These are phyloP conservation scores for Carnegiea gigantea DNA, from an alignment of 179 eudicot genomes.

Conservation along the genomic window DNA sequence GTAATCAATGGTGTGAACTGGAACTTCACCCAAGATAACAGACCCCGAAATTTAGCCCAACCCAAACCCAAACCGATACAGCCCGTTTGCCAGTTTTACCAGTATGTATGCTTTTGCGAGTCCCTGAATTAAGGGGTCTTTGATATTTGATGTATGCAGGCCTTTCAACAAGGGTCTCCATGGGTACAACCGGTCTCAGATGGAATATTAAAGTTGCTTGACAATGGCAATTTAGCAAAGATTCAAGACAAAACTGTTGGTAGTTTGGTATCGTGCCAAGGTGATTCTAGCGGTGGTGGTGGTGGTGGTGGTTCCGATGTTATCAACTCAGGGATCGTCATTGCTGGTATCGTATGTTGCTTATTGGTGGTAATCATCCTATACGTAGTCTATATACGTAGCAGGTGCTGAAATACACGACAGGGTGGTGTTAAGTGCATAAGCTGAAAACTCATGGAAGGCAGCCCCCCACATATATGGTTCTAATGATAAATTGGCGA, in stretches of 20 bases:
- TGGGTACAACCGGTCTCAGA: constrained; percentile 28
- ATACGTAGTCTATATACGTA: constrained; percentile 24
- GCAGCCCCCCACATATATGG: not conserved
- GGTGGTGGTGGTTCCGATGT: constrained; percentile 1
- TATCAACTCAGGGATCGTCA: constrained; percentile 30
- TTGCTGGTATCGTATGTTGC: constrained; percentile 25
- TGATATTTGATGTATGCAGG: constrained; percentile 4
- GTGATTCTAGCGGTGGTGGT: not conserved
- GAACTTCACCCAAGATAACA: not conserved
- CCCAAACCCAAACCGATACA: not conserved
- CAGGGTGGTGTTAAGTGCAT: not conserved
- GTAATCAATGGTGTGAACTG: too few species aligned
- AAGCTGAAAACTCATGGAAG: not conserved
- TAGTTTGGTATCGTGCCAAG: constrained; percentile 19
- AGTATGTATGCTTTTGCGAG: not conserved
- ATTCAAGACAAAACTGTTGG: constrained; percentile 32
- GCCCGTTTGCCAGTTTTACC: not conserved
- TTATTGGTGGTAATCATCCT: constrained; percentile 23
- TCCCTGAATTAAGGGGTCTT: not conserved
- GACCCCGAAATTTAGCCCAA: not conserved
- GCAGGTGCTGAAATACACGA: constrained; percentile 7
- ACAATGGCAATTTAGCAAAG: constrained; percentile 24
- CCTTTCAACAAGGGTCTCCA: constrained; percentile 25
- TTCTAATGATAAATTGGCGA: too few species aligned
- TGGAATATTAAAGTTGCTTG: constrained; percentile 28